Base-by-base conservation (phyloP, 1,284 basidiomycete species). In the Binderoboletus segoi region DNA sequence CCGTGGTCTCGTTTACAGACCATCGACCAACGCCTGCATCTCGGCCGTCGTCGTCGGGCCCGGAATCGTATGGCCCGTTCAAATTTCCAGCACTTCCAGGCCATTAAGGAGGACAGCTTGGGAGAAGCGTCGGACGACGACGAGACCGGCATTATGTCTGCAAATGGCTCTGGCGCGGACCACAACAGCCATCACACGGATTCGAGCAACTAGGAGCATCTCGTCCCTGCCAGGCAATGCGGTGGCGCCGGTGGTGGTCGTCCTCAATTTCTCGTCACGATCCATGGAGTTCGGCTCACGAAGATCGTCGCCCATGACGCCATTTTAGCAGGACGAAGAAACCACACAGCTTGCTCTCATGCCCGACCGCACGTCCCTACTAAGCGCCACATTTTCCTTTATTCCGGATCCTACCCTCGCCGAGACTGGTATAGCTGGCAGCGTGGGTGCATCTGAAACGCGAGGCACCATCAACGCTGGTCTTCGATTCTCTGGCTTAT, bases 211-310 rank as follows among this genome's bases (percentile, higher is more conserved):
- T 84, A 84, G 35, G 80, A 79, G 1, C 69, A 82, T 10, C 78
- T 90, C 18, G 83, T 93, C 49, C 84, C 85, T n/a, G n/a, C n/a
- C n/a, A n/a, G n/a, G n/a, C n/a, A n/a, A n/a, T n/a, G n/a, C 11
- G 85, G 83, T 1, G 83, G 88, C 41, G 83, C n/a, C n/a, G 87
- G 83, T 87, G 87, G 89, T 91, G 84, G 88, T 89, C 63, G 38
- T 60, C 62, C 60, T 63, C 61, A 21, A 26, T 37, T 24, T 0
- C 7, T 33, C 47, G 1, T 38, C 35, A 8, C 15, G 18, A 46
- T 40, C 24, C 48, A 50, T 58, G 30, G 53, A 58, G 42, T 51
- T 63, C 57, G 60, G 59, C 70, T 72, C 61, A 70, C 67, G 54
- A 15, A 55, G 66, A 59, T 18, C 16, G 37, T 57, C 26, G 1